phyloP scores from a whole-genome alignment of 768 basidiomycete species.

The Russula foetens region DNA sequence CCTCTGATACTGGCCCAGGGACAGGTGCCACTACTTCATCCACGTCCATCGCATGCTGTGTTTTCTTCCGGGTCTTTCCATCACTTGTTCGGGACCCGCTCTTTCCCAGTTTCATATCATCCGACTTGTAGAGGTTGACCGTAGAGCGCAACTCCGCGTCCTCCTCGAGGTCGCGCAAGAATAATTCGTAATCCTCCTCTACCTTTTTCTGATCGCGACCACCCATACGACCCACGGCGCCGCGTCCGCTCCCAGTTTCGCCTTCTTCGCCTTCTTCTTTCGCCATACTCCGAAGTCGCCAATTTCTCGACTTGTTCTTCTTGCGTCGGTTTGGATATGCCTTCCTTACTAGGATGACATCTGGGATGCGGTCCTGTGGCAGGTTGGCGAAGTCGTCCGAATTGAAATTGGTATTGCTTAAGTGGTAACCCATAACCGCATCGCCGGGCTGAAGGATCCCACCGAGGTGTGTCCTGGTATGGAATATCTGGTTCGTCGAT shows the following conservation, averaged over 20 bases:
- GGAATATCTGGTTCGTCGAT: conserved; percentile 70
- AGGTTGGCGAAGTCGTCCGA: conserved; percentile 74
- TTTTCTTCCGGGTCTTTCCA: conserved; percentile 35
- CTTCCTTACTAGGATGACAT: conserved; percentile 92
- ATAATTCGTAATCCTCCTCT: conserved; percentile 94
- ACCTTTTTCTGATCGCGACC: conserved; percentile 89
- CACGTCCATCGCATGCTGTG: conserved; percentile 61
- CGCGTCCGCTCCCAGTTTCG: conserved; percentile 66
- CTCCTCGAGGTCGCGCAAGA: conserved; percentile 90
- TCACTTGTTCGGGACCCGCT: conserved; percentile 33
- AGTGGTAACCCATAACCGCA: conserved; percentile 83
- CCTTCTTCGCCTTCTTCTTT: conserved; percentile 87
- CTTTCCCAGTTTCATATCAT: conserved; percentile 34
- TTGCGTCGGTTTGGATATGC: conserved; percentile 89
- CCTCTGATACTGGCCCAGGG: conserved; percentile 24
- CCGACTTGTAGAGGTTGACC: conserved; percentile 80
- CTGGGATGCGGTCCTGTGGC: conserved; percentile 62
- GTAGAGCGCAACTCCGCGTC: conserved; percentile 83
- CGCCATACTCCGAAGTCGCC: conserved; percentile 88
- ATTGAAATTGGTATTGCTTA: conserved; percentile 90
- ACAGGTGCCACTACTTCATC: conserved; percentile 36
- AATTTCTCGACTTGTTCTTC: conserved; percentile 76
- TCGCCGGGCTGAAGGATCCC: conserved; percentile 92
- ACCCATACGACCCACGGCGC: conserved; percentile 85
- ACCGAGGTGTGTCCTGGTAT: conserved; percentile 95